Base-by-base conservation (phyloP, 2,329 filamentous ascomycete genomes). In the Bipolaris oryzae region DNA sequence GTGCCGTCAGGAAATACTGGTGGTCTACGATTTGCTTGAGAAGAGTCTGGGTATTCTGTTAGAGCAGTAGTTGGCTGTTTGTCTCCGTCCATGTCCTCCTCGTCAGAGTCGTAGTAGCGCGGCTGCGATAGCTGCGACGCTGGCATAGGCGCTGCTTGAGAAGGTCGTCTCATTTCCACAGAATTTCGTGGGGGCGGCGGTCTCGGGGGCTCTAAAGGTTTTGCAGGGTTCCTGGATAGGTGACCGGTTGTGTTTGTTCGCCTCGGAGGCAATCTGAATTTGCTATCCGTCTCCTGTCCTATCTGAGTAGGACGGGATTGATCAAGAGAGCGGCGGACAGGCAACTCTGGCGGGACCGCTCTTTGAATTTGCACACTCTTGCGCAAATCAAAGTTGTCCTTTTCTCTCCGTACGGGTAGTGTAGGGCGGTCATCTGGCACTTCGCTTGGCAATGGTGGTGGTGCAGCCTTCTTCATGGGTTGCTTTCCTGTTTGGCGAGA, bases 1-100 rank as follows among this genome's bases (percentile, higher is more conserved):
- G 85, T 84, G 0, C 90, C 89, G 39, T 87, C 83, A 66, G 87
- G 89, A 65, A 91, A 87, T 49, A 84, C 84, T 0, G 95, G 95
- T 15, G 91, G 89, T 46, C 92, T 85, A 47, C 95, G 87, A 71
- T 97, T 99, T 2, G 91, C 86, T 63, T 89, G 88, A 1, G 92
- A 91, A 1, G 89, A 82, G 76, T 99, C 93, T 0, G 95, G 95
- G 72, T 91, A 97, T 47, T 90, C 85, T 7, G 83, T 85, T 18
- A 77, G 55, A 79, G 79, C 47, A 80, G 85, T 81, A 13, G 81
- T 74, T 1, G 82, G 73, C 38, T 86, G 83, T 31, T 83, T 82
- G 0, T 73, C 63, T 18, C 52, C 58, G 5, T 71, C 56, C 7
- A 73, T 69, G 23, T 83, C 80, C 10, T 66, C 66, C 7, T 84